Evolutionary conservation across 805 yeast species (phyloP).

Genomic region (Candida easanensis): DNA sequence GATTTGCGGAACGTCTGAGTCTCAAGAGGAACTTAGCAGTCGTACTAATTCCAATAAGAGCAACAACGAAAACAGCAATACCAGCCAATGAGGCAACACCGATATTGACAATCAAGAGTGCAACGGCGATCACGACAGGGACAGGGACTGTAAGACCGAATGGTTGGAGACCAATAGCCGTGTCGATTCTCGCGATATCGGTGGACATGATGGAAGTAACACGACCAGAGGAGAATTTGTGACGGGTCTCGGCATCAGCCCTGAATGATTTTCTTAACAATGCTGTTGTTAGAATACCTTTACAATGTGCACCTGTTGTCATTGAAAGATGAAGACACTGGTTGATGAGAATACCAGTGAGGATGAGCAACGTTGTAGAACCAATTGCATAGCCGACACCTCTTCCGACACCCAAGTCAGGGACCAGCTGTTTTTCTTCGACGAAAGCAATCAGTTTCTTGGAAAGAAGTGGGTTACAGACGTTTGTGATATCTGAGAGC

Average conservation of each 20-base stretch:
- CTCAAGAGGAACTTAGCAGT: slow-evolving; percentile 46
- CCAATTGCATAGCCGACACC: slow-evolving; percentile 66
- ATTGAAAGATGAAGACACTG: slow-evolving; percentile 51
- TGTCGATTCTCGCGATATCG: slow-evolving; percentile 71
- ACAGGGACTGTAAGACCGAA: slow-evolving; percentile 54
- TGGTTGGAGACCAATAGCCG: slow-evolving; percentile 61
- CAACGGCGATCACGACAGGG: slow-evolving; percentile 62
- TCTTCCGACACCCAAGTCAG: slow-evolving; percentile 35
- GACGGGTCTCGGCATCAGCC: slow-evolving; percentile 51
- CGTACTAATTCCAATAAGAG: slow-evolving; percentile 43
- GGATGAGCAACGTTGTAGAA: slow-evolving; percentile 41
- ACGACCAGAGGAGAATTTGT: slow-evolving; percentile 54
- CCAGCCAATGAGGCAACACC: slow-evolving; percentile 73
- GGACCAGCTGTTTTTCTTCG: slow-evolving; percentile 38
- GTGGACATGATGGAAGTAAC: slow-evolving; percentile 75
- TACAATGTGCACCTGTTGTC: slow-evolving; percentile 62
- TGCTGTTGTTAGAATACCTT: slow-evolving; percentile 64
- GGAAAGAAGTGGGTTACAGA: slow-evolving; percentile 53
- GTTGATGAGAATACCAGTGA: slow-evolving; percentile 40
- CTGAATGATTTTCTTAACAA: slow-evolving; percentile 61
- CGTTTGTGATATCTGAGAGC: slow-evolving; percentile 44
- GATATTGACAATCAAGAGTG: slow-evolving; percentile 57
- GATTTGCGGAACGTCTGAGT: slow-evolving; percentile 53
- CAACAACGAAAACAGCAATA: slow-evolving; percentile 48
- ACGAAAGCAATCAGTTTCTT: slow-evolving; percentile 55